Conservation (phyloP, 805 yeast species). For the Candida ortonii region DNA sequence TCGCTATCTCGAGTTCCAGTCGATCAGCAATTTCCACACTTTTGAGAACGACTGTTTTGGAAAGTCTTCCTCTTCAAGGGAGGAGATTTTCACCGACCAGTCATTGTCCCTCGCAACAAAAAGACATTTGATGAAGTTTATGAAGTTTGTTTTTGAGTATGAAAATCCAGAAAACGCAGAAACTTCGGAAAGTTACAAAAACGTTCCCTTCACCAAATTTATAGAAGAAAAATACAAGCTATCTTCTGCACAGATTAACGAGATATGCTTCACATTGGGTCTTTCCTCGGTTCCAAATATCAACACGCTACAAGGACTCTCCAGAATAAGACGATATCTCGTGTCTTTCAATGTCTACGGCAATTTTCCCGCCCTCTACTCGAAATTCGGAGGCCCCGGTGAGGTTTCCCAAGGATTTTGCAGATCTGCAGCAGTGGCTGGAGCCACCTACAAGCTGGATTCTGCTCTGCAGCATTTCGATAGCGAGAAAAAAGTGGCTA, state of each 20-base stretch:
- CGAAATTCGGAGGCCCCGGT: slow-evolving; percentile 95
- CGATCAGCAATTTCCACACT: slow-evolving; percentile 86
- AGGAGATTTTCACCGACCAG: slow-evolving; percentile 91
- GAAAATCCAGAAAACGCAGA: slow-evolving; percentile 45
- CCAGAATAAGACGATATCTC: slow-evolving; percentile 79
- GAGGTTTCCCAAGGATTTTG: slow-evolving; percentile 96
- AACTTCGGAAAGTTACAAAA: slow-evolving; percentile 51
- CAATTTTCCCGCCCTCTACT: slow-evolving; percentile 84
- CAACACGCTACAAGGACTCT: slow-evolving; percentile 69
- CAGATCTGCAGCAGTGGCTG: slow-evolving; percentile 97
- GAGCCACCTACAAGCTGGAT: slow-evolving; percentile 85
- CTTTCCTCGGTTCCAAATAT: slow-evolving; percentile 61
- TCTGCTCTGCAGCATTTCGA: slow-evolving; percentile 66
- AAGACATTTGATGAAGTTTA: slow-evolving; percentile 84
- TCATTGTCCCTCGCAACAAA: slow-evolving; percentile 70
- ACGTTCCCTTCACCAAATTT: slow-evolving; percentile 57
- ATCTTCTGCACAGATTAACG: slow-evolving; percentile 72
- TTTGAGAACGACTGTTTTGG: slow-evolving; percentile 89
- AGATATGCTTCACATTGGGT: slow-evolving; percentile 83
- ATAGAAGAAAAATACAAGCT: slow-evolving; percentile 65
- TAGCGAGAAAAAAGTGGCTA: slow-evolving; percentile 62
- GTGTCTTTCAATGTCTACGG: slow-evolving; percentile 90
- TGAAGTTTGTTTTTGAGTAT: slow-evolving; percentile 80
- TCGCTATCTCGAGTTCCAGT: slow-evolving; percentile 88
- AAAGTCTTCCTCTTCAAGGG: slow-evolving; percentile 80